Conservation (phyloP, 441 rosid species). For the Populus hybrid region DNA sequence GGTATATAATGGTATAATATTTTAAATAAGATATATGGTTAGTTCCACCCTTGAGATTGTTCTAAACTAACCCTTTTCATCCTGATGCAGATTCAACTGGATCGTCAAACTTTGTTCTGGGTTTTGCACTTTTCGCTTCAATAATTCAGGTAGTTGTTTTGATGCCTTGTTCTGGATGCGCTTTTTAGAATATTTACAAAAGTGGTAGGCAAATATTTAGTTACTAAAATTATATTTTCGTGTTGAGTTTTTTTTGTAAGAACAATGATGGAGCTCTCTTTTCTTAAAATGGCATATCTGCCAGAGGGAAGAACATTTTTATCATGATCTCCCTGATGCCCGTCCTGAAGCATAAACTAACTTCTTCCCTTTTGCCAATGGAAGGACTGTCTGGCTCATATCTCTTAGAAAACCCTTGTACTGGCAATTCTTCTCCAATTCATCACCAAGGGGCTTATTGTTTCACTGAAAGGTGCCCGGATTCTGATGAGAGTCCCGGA, state of each 20-base stretch:
- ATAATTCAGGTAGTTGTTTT: too few relatives aligned
- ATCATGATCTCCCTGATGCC: not conserved
- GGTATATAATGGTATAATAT: too few relatives aligned
- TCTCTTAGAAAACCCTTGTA: not conserved
- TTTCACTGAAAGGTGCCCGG: conserved; percentile 64
- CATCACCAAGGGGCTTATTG: conserved; percentile 55
- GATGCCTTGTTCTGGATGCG: too few relatives aligned
- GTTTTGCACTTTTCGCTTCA: too few relatives aligned
- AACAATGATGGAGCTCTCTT: not conserved
- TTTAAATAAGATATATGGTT: too few relatives aligned
- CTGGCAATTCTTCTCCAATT: not conserved
- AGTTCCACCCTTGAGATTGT: too few relatives aligned
- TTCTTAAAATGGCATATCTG: not conserved
- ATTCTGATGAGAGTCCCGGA: conserved; percentile 53
- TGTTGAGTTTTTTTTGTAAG: not conserved
- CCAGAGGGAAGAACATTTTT: not conserved
- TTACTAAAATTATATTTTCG: too few relatives aligned
- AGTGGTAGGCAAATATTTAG: too few relatives aligned
- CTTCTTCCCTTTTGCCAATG: not conserved
- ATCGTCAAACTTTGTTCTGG: too few relatives aligned
- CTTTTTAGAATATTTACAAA: too few relatives aligned
- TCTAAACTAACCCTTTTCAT: too few relatives aligned
- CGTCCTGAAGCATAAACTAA: not conserved
- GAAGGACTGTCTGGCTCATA: not conserved
- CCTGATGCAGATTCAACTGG: too few relatives aligned